Percentiles rank a stretch among this genome's conserved stretches.
phyloP scores from a whole-genome alignment of 495 filamentous ascomycete species.

The Sphaerosporella brunnea region DNA sequence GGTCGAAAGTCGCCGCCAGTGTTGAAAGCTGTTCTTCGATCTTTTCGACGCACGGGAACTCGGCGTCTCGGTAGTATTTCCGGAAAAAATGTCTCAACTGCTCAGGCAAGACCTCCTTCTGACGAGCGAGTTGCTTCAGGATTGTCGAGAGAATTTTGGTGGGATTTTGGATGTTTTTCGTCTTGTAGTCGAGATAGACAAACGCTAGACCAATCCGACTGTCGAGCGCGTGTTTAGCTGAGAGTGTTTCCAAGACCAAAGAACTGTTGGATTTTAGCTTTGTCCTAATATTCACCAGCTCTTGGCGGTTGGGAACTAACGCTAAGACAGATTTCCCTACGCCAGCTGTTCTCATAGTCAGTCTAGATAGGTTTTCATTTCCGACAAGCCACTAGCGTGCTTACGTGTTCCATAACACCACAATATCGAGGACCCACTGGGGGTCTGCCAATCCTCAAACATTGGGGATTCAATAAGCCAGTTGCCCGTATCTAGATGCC shows the following conservation, averaged over 20 bases:
- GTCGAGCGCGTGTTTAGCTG: conserved; percentile 2
- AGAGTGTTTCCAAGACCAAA: conserved; percentile 8
- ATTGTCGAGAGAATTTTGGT: conserved; percentile 5
- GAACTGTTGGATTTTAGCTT: neutral
- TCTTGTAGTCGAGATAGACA: conserved; percentile 8
- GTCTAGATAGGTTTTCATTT: neutral
- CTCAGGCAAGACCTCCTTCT: neutral
- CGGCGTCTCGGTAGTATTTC: neutral
- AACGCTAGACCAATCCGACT: conserved; percentile 7
- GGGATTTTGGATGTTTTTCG: conserved; percentile 2
- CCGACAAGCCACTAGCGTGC: neutral
- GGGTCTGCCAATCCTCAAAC: conserved; percentile 7
- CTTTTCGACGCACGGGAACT: neutral
- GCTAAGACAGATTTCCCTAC: conserved; percentile 12
- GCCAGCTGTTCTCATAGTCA: conserved; percentile 9
- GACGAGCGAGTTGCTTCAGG: conserved; percentile 12
- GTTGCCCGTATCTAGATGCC: conserved; percentile 8
- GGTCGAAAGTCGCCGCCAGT: conserved; percentile 4
- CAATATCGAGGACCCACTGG: conserved; percentile 1
- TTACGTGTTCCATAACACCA: conserved; percentile 15
- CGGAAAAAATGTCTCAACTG: conserved; percentile 5
- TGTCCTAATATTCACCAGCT: neutral
- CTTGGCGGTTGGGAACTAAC: neutral
- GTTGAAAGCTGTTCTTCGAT: conserved; percentile 8
- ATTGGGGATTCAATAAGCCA: conserved; percentile 8